Evolutionary conservation across 805 yeast genomes (phyloP).

Genomic region (Wickerhamomyces canadensis): DNA sequence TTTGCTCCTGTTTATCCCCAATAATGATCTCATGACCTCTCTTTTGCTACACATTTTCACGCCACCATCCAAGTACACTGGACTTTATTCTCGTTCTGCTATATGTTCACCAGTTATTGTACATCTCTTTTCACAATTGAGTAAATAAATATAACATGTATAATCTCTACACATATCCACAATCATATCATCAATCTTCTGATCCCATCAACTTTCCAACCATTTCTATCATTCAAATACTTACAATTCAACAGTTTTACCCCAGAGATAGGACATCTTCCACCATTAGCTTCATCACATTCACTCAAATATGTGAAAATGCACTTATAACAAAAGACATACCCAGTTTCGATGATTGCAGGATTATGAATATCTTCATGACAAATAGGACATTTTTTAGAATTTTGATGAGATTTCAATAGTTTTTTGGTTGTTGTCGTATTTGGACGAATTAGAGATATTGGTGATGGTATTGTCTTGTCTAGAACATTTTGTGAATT

Average conservation of each 20-base stretch:
- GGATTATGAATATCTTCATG: conserved; percentile 62
- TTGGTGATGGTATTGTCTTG: conserved; percentile 43
- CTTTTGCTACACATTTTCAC: no score
- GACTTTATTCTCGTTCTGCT: no score
- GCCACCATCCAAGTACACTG: no score
- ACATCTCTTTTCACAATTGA: no score
- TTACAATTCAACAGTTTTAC: conserved; percentile 65
- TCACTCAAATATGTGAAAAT: conserved; percentile 58
- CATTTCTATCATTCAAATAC: conserved; percentile 48
- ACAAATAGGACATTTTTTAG: conserved; percentile 65
- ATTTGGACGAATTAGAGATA: conserved; percentile 1
- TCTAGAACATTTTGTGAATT: conserved; percentile 41
- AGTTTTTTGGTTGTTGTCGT: conserved; percentile 7
- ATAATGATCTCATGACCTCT: no score
- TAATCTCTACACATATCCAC: no score
- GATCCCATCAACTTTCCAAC: conserved; percentile 72
- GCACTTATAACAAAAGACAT: conserved; percentile 85
- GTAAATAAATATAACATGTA: neutral
- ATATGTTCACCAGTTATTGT: no score
- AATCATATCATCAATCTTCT: conserved; percentile 56
- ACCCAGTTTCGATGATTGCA: conserved; percentile 86
- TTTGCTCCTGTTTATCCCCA: no score
- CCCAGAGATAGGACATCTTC: conserved; percentile 82
- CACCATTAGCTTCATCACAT: conserved; percentile 43
- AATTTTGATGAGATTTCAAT: no score